A percentile compares a stretch with the other conserved stretches of the same genome.
These are phyloP conservation scores for Hebeloma cylindrosporum DNA, from an alignment of 768 basidiomycete species.

Conservation along the genomic window DNA sequence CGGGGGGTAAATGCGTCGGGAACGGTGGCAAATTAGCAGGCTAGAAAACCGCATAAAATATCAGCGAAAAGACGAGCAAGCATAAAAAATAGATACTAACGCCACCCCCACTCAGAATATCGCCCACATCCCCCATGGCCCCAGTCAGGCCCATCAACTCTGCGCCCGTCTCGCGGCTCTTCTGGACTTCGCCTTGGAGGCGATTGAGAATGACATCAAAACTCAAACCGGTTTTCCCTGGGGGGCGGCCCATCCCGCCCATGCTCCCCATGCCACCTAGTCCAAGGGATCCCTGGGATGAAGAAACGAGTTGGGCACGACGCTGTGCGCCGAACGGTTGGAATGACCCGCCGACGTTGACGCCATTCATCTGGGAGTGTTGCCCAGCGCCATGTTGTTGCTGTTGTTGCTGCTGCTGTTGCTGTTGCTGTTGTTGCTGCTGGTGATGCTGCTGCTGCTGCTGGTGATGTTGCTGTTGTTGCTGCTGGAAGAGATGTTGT, in stretches of 20 bases:
- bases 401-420: background rate
- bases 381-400: constrained; percentile 5
- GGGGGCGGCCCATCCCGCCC: constrained; percentile 76
- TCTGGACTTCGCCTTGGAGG: constrained; percentile 91
- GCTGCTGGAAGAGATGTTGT: constrained; percentile 35
- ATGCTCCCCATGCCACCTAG: constrained; percentile 68
- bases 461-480: constrained; percentile 22
- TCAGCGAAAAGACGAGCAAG: constrained; percentile 1
- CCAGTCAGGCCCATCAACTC: constrained; percentile 78
- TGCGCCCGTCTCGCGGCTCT: constrained; percentile 88
- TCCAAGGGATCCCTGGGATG: background rate
- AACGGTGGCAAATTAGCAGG: constrained; percentile 62
- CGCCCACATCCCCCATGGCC: constrained; percentile 88
- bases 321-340: constrained; percentile 41
- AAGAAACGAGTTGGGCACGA: constrained; percentile 45
- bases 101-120: constrained; percentile 76
- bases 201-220: constrained; percentile 91
- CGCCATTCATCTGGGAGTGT: too few species aligned
- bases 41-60: constrained; percentile 32
- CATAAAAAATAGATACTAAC: background rate
- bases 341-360: too few species aligned
- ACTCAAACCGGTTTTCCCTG: constrained; percentile 82
- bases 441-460: constrained; percentile 17
- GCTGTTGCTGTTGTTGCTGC: constrained; percentile 13
- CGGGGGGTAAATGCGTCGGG: constrained; percentile 65